Evolutionary conservation across 805 yeast genomes (phyloP).

Genomic region (Yarrowia sp.): DNA sequence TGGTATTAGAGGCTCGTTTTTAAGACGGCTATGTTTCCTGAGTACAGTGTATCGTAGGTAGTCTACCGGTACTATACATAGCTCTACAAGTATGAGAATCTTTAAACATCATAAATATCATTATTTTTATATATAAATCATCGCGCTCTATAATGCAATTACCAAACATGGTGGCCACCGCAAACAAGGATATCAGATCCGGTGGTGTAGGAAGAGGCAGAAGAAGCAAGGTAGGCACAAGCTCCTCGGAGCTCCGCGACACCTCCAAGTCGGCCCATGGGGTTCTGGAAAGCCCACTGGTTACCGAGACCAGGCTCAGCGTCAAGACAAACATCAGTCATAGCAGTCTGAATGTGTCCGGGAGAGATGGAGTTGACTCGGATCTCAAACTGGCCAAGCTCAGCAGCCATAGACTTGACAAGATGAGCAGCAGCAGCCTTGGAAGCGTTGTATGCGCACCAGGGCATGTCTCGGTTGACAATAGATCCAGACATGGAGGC

Average conservation of each 20-base stretch:
- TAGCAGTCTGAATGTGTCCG: conserved; percentile 77
- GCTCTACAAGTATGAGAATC: too few species aligned
- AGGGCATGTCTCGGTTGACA: conserved; percentile 80
- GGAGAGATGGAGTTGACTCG: conserved; percentile 78
- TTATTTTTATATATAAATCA: too few species aligned
- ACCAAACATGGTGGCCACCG: conserved; percentile 88
- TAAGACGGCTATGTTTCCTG: too few species aligned
- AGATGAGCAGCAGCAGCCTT: conserved; percentile 84
- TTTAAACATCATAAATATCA: too few species aligned
- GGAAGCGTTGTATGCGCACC: conserved; percentile 79
- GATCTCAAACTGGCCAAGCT: conserved; percentile 76
- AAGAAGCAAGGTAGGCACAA: conserved; percentile 67
- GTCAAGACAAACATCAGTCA: conserved; percentile 67
- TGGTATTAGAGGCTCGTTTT: too few species aligned
- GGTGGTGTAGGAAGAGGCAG: conserved; percentile 76
- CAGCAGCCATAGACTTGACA: conserved; percentile 71
- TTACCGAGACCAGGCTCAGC: conserved; percentile 54
- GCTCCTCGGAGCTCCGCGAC: conserved; percentile 81
- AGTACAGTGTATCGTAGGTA: too few species aligned
- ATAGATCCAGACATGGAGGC: conserved; percentile 88
- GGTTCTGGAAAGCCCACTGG: conserved; percentile 69
- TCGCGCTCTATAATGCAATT: neutral
- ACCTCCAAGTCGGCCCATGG: conserved; percentile 80
- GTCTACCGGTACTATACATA: too few species aligned
- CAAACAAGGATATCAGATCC: conserved; percentile 82